Base-by-base conservation (phyloP, 768 basidiomycete species). In the Phylloporus sp. region DNA sequence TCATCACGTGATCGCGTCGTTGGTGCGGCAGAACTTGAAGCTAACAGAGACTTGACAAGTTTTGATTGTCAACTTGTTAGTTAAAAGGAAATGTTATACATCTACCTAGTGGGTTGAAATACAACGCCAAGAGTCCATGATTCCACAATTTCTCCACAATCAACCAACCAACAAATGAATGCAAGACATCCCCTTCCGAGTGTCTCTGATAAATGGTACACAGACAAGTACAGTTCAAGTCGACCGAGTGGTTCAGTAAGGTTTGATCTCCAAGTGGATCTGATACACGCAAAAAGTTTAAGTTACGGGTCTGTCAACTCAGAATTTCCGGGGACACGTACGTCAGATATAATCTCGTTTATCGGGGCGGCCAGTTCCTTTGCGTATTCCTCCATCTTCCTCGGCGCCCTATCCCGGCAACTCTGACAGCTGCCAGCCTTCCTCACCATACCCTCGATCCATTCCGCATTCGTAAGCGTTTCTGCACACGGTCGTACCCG, bases 401-500 rank as follows among this genome's bases (percentile, higher is more conserved):
- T 56, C 10, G 67, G 69, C 5, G 49, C 65, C 47, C 69, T 69
- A 20, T 69, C 67, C 48, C 58, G 50, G 48, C 67, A 69, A 45
- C 28, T 54, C 35, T 47, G 50, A 41, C 67, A 69, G 38, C 67
- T 69, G 20, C 67, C 69, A 27, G 67, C 58, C 55, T 55, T 69
- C 41, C 55, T 65, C 6, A 61, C 52, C 63, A 70, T 58, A 29
- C 53, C 31, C 23, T 69, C 67, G 11, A 70, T 60, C 67, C 67
- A 69, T 45, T 69, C 67, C 18, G 51, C 5, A 22, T 61, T 70
- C 53, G 57, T 50, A 42, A 69, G 44, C 16, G 65, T 69, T 24
- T 69, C 67, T 16, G 57, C 61, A 40, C 67, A 69, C 6, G 67
- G 67, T n/a, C 67, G 69, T 20, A 65, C 53, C 26, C 67, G 65